Percentiles rank a stretch among this genome's conserved stretches.
phyloP scores from a whole-genome alignment of 495 filamentous ascomycete species.

The Amniculicola lignicola region DNA sequence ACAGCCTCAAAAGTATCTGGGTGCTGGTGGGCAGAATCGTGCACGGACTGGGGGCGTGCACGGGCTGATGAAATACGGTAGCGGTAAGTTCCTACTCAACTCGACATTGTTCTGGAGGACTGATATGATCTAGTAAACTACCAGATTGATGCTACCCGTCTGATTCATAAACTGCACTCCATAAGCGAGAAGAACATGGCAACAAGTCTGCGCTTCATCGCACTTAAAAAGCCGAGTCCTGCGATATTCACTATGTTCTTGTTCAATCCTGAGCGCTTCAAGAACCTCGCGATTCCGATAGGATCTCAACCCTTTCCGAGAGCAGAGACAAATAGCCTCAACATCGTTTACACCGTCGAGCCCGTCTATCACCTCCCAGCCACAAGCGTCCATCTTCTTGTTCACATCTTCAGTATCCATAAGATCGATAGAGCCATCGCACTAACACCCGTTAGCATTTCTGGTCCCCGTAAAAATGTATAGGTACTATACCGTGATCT shows the following conservation, averaged over 20 bases:
- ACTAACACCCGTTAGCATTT: too few species aligned
- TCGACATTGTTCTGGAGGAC: constrained; percentile 39
- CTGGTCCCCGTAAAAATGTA: too few species aligned
- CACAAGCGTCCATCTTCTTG: constrained; percentile 19
- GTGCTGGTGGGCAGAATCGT: too few species aligned
- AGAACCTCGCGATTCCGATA: constrained; percentile 46
- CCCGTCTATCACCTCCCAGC: constrained; percentile 16
- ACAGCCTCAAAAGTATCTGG: too few species aligned
- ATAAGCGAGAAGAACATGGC: constrained; percentile 51
- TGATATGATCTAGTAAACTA: constrained; percentile 38
- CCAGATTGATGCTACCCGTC: constrained; percentile 37
- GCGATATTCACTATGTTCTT: constrained; percentile 43
- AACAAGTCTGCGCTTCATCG: constrained; percentile 52
- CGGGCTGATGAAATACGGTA: too few species aligned
- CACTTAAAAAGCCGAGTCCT: constrained; percentile 50
- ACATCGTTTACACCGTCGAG: constrained; percentile 13
- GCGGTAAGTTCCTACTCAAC: constrained; percentile 33
- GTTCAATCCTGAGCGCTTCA: constrained; percentile 49
- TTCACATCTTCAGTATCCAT: constrained; percentile 17
- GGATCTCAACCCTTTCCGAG: constrained; percentile 2
- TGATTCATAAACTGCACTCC: constrained; percentile 44
- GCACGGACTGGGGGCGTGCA: too few species aligned
- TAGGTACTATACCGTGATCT: too few species aligned
- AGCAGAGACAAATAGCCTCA: constrained; percentile 10
- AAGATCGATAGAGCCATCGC: constrained; percentile 15